Evolutionary conservation across 306 rosid species (phyloP).

Genomic region (Chamaecrista fasciculata): DNA sequence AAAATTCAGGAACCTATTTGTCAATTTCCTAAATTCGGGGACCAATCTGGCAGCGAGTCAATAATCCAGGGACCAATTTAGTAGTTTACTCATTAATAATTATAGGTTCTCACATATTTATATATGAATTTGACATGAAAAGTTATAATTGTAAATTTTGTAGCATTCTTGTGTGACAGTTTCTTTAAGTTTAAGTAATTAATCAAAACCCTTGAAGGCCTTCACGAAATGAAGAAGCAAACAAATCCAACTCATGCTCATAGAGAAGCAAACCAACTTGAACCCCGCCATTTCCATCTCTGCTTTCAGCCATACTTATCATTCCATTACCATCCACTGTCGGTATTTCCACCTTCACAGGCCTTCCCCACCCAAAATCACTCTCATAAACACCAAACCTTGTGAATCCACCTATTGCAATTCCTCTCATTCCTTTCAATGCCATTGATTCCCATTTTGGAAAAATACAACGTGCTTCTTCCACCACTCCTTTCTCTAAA

Average conservation of each 20-base stretch:
- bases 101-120: too few relatives aligned
- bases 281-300: slow-evolving; percentile 25
- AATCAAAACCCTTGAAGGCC: background rate
- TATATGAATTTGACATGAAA: too few relatives aligned
- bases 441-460: background rate
- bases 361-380: slow-evolving; percentile 58
- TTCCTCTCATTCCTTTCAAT: background rate
- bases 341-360: slow-evolving; percentile 39
- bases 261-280: slow-evolving; percentile 32
- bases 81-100: too few relatives aligned
- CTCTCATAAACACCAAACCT: slow-evolving; percentile 38
- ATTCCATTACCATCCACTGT: slow-evolving; percentile 27
- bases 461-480: background rate
- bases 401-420: slow-evolving; percentile 42
- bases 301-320: slow-evolving; percentile 27
- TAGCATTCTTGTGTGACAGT: too few relatives aligned
- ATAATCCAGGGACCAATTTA: too few relatives aligned
- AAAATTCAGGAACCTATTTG: too few relatives aligned
- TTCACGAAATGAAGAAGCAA: background rate
- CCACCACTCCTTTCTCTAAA: slow-evolving; percentile 8
- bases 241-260: slow-evolving; percentile 13
- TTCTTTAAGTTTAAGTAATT: too few relatives aligned
- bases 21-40: too few relatives aligned
- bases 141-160: too few relatives aligned
- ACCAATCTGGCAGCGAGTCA: too few relatives aligned